A percentile compares a stretch with the other conserved stretches of the same genome.
Conservation (phyloP, 805 yeast genomes). For the Millerozyma miso region DNA sequence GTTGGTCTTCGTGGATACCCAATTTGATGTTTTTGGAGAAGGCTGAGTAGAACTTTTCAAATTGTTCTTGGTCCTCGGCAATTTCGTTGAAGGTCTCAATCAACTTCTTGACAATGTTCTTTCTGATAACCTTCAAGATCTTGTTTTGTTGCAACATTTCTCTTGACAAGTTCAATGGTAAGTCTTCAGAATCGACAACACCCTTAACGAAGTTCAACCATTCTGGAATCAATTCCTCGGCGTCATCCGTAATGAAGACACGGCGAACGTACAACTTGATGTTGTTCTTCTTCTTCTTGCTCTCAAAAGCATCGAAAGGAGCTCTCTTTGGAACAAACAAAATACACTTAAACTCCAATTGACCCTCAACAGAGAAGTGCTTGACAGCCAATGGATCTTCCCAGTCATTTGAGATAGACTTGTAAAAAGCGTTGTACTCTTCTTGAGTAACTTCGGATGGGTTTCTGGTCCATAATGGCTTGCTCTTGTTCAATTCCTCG, state of each 20-base stretch:
- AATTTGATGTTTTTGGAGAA: constrained; percentile 97
- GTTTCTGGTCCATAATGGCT: constrained; percentile 99
- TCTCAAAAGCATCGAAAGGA: constrained; percentile 96
- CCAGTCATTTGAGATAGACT: constrained; percentile 99
- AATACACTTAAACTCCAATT: constrained; percentile 97
- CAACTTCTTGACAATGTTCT: constrained; percentile 97
- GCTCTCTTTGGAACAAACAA: constrained; percentile 98
- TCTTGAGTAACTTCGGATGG: constrained; percentile 97
- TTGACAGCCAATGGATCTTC: constrained; percentile 99
- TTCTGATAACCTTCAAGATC: constrained; percentile 98
- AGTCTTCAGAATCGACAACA: constrained; percentile 99
- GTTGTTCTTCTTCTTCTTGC: constrained; percentile 98
- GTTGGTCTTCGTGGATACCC: constrained; percentile 98
- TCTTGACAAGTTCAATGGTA: constrained; percentile 99
- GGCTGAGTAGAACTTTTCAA: constrained; percentile 96
- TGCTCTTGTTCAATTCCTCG: constrained; percentile 98
- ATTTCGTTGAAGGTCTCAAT: constrained; percentile 99
- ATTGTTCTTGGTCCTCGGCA: constrained; percentile 98
- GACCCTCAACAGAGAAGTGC: constrained; percentile 99
- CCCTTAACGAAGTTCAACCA: constrained; percentile 97
- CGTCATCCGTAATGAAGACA: constrained; percentile 99
- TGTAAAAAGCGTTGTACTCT: constrained; percentile 98
- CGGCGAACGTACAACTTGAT: constrained; percentile 98
- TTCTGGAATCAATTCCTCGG: constrained; percentile 98
- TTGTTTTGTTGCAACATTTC: constrained; percentile 99